Evolutionary conservation across 2,329 filamentous ascomycete genomes (phyloP).

Genomic region (Colletotrichum spaethianum): DNA sequence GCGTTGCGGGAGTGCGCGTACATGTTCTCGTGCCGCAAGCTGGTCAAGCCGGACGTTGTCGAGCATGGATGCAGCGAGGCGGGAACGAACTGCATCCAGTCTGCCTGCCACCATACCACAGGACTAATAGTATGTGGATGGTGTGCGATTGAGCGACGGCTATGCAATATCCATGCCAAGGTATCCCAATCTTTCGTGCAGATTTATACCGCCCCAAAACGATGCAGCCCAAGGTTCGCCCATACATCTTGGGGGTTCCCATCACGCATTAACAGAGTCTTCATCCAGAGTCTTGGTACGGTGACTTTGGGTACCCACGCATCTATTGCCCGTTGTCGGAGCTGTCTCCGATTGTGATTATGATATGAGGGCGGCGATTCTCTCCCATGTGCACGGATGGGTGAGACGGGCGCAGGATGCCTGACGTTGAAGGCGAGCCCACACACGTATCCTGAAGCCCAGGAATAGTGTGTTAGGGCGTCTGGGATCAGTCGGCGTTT

Average conservation of each 20-base stretch:
- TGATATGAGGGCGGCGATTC: neutral
- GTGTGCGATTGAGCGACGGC: neutral
- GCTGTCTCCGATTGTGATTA: neutral
- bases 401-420: neutral
- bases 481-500: neutral
- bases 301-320: neutral
- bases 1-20: neutral
- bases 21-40: neutral
- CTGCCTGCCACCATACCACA: neutral
- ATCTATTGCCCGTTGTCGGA: conserved; percentile 4
- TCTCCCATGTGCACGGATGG: conserved; percentile 1
- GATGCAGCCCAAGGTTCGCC: neutral
- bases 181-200: neutral
- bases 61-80: conserved; percentile 20
- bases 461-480: neutral
- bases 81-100: conserved; percentile 22
- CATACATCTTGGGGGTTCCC: conserved; percentile 1
- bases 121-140: too few relatives aligned
- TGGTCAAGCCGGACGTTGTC: conserved; percentile 2
- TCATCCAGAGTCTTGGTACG: neutral
- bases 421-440: neutral
- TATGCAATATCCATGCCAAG: conserved; percentile 8
- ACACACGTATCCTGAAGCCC: neutral
- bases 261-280: neutral
- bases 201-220: neutral